Conservation (phyloP, 2,329 filamentous ascomycete genomes). For the Xylaria multiplex region DNA sequence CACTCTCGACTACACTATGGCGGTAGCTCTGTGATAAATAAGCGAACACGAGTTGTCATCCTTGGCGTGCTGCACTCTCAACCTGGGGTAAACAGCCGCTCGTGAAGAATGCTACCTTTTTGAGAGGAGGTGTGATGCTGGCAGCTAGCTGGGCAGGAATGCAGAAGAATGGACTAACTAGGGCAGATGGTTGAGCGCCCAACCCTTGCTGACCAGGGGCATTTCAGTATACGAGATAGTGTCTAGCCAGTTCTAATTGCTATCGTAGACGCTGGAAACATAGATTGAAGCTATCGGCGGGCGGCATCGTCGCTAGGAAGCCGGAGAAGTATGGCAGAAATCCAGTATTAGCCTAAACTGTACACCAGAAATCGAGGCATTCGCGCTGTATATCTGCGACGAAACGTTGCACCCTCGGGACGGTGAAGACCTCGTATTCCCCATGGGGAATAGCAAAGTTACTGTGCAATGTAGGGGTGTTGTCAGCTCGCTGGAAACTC, state of each 20-base stretch:
- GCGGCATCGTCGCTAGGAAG: not conserved
- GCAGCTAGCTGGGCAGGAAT: constrained; percentile 28
- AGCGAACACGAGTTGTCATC: constrained; percentile 33
- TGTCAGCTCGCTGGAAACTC: constrained; percentile 5
- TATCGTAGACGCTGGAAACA: not conserved
- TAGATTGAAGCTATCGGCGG: not conserved
- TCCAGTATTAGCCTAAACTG: constrained; percentile 30
- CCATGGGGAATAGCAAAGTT: constrained; percentile 9
- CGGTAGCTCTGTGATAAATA: constrained; percentile 1
- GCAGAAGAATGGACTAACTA: too few species aligned
- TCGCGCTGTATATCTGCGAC: not conserved
- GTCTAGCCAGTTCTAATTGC: not conserved
- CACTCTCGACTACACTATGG: not conserved
- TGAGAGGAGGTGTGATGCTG: constrained; percentile 11
- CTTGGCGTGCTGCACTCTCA: constrained; percentile 31
- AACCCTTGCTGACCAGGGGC: too few species aligned
- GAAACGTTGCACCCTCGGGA: constrained; percentile 18
- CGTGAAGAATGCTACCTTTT: not conserved
- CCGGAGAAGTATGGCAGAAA: not conserved
- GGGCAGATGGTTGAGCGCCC: too few species aligned
- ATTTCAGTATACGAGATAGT: too few species aligned
- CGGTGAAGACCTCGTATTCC: constrained; percentile 29
- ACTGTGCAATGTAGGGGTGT: not conserved
- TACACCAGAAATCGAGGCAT: not conserved
- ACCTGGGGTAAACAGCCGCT: constrained; percentile 18